Conservation (phyloP, 2,329 filamentous ascomycete genomes). For the Fusarium sp. region DNA sequence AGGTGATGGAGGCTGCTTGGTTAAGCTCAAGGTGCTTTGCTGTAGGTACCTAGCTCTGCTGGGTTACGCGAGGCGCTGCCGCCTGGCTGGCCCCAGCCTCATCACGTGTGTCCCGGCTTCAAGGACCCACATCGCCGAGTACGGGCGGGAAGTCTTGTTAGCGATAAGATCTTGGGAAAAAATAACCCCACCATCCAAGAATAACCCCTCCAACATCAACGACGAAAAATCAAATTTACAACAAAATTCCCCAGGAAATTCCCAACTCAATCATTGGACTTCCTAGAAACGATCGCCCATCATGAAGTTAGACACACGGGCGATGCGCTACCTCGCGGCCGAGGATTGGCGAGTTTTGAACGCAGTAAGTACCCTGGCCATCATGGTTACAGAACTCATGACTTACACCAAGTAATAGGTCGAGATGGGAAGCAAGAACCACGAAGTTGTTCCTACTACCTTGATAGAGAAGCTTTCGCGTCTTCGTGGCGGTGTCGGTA, state of each 20-base stretch:
- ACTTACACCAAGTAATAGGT: constrained; percentile 68
- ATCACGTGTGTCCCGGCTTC: constrained; percentile 48
- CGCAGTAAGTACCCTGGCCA: constrained; percentile 72
- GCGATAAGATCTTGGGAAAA: constrained; percentile 52
- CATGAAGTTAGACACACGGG: constrained; percentile 97
- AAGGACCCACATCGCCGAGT: constrained; percentile 11
- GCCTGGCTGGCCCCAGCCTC: constrained; percentile 54
- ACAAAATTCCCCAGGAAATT: not conserved
- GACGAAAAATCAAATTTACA: constrained; percentile 7
- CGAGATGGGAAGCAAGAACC: constrained; percentile 94
- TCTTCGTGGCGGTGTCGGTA: constrained; percentile 80
- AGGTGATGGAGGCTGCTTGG: constrained; percentile 55
- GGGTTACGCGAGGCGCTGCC: constrained; percentile 62
- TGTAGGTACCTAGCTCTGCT: constrained; percentile 52
- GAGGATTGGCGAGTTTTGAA: constrained; percentile 97
- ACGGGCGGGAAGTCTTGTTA: constrained; percentile 4
- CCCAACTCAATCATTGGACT: not conserved
- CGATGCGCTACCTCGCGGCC: constrained; percentile 88
- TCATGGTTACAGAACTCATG: constrained; percentile 49
- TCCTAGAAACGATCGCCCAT: constrained; percentile 33
- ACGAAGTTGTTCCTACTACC: constrained; percentile 93
- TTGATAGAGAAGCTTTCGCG: constrained; percentile 88
- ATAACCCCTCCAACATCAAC: constrained; percentile 42
- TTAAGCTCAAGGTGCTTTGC: constrained; percentile 53
- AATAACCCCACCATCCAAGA: constrained; percentile 48